phyloP scores from a whole-genome alignment of 441 rosid genomes.

The Melastoma candidum region DNA sequence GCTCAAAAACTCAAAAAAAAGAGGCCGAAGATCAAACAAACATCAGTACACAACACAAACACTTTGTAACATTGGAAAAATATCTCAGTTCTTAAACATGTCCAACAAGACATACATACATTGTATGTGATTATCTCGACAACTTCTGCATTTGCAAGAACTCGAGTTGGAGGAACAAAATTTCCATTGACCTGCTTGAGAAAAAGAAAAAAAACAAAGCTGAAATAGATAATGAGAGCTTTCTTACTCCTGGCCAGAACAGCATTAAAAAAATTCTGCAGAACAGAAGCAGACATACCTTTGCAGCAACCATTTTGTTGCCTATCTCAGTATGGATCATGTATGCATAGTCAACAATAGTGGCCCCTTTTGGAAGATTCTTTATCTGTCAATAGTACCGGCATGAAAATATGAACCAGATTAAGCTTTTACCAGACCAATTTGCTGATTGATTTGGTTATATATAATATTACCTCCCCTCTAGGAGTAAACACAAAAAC shows the following conservation, averaged over 20 bases:
- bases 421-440: too few relatives aligned
- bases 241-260: too few relatives aligned
- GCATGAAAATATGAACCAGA: constrained; percentile 10
- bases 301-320: constrained; percentile 97
- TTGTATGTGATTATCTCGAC: constrained; percentile 89
- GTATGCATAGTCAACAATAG: constrained; percentile 91
- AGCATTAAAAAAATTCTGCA: too few relatives aligned
- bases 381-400: constrained; percentile 55
- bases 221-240: too few relatives aligned
- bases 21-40: too few relatives aligned
- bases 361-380: constrained; percentile 90
- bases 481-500: constrained; percentile 92
- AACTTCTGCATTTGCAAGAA: constrained; percentile 92
- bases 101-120: constrained; percentile 32
- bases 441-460: neutral
- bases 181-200: constrained; percentile 81
- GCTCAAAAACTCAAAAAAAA: neutral
- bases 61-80: too few relatives aligned
- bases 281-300: constrained; percentile 34
- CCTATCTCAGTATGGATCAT: constrained; percentile 96
- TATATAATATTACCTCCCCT: constrained; percentile 67
- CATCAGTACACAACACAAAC: too few relatives aligned
- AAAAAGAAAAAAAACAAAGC: constrained; percentile 4
- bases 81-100: too few relatives aligned
- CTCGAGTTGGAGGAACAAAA: constrained; percentile 72